Evolutionary conservation across 371 early-diverging fungal genomes (phyloP), one percentile per base, ranked within the genome.

Genomic region (Cokeromyces recurvatus): DNA sequence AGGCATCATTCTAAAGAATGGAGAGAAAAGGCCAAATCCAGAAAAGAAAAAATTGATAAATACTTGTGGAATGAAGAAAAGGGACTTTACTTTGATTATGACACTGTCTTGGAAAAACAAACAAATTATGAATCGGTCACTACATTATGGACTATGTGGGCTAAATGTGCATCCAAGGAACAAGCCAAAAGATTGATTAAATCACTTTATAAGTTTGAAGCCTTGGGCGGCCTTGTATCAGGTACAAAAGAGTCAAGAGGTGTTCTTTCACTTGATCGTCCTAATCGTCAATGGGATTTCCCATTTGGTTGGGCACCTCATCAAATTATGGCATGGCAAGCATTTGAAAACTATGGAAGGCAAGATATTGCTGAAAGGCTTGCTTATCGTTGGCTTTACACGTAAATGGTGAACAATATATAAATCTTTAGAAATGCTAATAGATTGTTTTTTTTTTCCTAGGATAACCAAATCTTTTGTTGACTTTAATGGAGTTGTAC

Each of bases 401-500:
- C 87, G 57, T 76, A 71, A 62, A 64, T 55, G 9, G 20, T 32
- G 17, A 32, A n/a, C 5, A 41, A 35, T 0, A n/a, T n/a, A n/a
- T n/a, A n/a, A n/a, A n/a, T n/a, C n/a, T n/a, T n/a, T n/a, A n/a
- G n/a, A n/a, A n/a, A n/a, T n/a, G n/a, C n/a, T n/a, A n/a, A n/a
- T n/a, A 10, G 2, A 10, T 7, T 31, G 12, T 10, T 36, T 22
- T n/a, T n/a, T 29, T 16, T 40, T 25, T 6, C 12, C 5, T 48
- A 78, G 77, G 0, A 91, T 95, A 57, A 91, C 91, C 14, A 90
- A 92, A 57, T 75, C 92, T 2, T 97, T 96, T 77, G 92, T 93
- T 16, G 96, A 97, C 53, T 95, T 89, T 50, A 97, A 95, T 67
- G 98, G 98, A 3, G 93, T 94, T 0, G 98, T 97, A 5, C 94